These are phyloP conservation scores for Mycogone perniciosa DNA, from an alignment of 2,329 filamentous ascomycete genomes.

Conservation along the genomic window DNA sequence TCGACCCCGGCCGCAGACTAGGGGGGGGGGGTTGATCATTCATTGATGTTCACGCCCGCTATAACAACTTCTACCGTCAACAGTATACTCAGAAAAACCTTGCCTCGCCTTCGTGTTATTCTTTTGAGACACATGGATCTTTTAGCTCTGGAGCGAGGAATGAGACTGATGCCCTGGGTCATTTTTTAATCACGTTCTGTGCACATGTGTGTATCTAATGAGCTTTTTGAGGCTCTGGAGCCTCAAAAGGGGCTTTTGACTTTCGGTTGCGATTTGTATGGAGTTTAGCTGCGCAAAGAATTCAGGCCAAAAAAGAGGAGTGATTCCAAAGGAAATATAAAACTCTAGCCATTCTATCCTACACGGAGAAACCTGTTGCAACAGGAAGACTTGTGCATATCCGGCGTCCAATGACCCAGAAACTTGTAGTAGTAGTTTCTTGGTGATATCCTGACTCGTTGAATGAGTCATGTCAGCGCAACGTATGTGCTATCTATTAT, in stretches of 20 bases:
- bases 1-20: constrained; percentile 41
- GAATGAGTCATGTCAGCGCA: not conserved
- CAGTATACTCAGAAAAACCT: not conserved
- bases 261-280: constrained; percentile 28
- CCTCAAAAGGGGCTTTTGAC: constrained; percentile 23
- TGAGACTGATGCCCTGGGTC: constrained; percentile 12
- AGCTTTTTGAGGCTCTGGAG: constrained; percentile 24
- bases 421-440: no score
- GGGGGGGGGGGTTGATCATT: constrained; percentile 3
- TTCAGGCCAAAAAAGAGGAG: constrained; percentile 11
- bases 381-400: no score
- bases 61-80: not conserved
- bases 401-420: no score
- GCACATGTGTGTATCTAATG: constrained; percentile 30
- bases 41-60: not conserved
- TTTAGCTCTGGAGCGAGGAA: constrained; percentile 18
- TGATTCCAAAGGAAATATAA: not conserved
- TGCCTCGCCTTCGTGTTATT: constrained; percentile 6
- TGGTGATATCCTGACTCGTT: no score
- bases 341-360: no score
- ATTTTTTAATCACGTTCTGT: constrained; percentile 11
- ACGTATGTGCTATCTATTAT: not conserved
- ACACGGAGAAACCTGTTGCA: no score
- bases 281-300: constrained; percentile 27
- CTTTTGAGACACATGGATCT: constrained; percentile 15